A percentile compares a stretch with the other conserved stretches of the same genome.
Conservation (phyloP, 768 basidiomycete species). For the Hirschioporus abietinus region DNA sequence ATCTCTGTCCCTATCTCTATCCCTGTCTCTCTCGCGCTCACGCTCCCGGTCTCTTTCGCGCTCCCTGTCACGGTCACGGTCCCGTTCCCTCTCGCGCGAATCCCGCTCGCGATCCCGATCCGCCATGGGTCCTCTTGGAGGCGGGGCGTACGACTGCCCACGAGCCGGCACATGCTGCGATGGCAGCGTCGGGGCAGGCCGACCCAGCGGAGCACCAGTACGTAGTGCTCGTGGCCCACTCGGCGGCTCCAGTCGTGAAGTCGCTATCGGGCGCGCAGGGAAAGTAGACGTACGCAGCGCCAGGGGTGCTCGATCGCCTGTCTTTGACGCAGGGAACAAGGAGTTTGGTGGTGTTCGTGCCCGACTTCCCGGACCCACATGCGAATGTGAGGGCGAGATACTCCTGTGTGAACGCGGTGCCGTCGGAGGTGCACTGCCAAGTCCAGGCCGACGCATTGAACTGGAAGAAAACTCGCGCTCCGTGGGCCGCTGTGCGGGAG, state of each 20-base stretch:
- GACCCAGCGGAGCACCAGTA: conserved; percentile 19
- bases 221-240: conserved; percentile 37
- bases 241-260: conserved; percentile 28
- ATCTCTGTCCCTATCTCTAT: conserved; percentile 30
- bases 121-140: conserved; percentile 40
- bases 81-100: not conserved
- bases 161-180: conserved; percentile 17
- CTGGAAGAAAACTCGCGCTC: not conserved
- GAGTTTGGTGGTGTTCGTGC: conserved; percentile 13
- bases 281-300: no score
- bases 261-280: conserved; percentile 1
- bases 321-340: not conserved
- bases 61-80: not conserved
- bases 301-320: no score
- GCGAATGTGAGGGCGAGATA: conserved; percentile 23
- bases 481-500: not conserved
- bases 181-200: conserved; percentile 18
- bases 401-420: conserved; percentile 42
- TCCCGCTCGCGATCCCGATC: conserved; percentile 38
- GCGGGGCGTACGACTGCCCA: conserved; percentile 33
- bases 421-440: conserved; percentile 34
- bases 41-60: conserved; percentile 2
- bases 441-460: conserved; percentile 18
- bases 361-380: conserved; percentile 23
- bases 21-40: not conserved